These are phyloP conservation scores for Panaeolus cyanescens DNA, from an alignment of 768 basidiomycete genomes.

Conservation along the genomic window DNA sequence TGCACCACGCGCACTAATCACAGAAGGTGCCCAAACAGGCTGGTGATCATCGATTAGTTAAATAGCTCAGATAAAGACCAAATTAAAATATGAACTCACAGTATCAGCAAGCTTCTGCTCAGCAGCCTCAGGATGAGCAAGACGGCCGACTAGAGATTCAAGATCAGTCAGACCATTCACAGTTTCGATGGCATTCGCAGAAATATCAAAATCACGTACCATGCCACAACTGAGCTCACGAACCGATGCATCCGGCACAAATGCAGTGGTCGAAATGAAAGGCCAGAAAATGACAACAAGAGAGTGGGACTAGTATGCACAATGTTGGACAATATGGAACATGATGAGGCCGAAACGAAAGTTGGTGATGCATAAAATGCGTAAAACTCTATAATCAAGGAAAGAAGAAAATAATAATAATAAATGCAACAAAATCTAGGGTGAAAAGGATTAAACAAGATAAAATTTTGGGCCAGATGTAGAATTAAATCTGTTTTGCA, in stretches of 20 bases:
- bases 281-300: background rate
- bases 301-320: background rate
- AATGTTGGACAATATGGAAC: background rate
- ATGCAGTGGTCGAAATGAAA: background rate
- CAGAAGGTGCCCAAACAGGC: slow-evolving; percentile 46
- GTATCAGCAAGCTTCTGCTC: slow-evolving; percentile 37
- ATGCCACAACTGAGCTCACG: background rate
- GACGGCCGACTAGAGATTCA: slow-evolving; percentile 30
- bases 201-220: background rate
- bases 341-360: background rate
- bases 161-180: background rate
- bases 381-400: background rate
- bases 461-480: too few relatives aligned
- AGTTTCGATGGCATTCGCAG: background rate
- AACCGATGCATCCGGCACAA: background rate
- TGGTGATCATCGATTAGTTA: slow-evolving; percentile 41
- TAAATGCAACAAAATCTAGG: background rate
- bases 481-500: slow-evolving; percentile 48
- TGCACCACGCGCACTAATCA: slow-evolving; percentile 41
- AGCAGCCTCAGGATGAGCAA: slow-evolving; percentile 37
- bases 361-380: background rate
- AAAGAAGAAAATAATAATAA: background rate
- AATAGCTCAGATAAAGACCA: slow-evolving; percentile 4
- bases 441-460: background rate
- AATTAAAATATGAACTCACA: background rate